Conservation (phyloP, 2,329 filamentous ascomycete species). For the Fusarium tricinctum region DNA sequence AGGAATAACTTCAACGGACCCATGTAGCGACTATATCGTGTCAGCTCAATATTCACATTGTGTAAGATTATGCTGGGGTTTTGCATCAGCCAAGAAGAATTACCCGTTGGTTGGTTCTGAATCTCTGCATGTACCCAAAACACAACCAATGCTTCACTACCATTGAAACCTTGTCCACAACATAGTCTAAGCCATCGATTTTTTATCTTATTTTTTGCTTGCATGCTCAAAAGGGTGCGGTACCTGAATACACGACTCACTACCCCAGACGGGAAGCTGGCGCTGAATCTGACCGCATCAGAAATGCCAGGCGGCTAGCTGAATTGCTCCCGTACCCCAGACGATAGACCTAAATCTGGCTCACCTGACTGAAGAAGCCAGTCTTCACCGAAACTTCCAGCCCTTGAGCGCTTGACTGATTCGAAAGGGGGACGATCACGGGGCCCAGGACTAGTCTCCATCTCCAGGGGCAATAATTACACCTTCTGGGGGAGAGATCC, state of each 20-base stretch:
- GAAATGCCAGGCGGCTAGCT: constrained; percentile 36
- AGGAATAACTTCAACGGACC: constrained; percentile 19
- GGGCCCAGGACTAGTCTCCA: constrained; percentile 37
- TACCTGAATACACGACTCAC: constrained; percentile 40
- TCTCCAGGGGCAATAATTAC: constrained; percentile 31
- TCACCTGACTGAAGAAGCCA: constrained; percentile 44
- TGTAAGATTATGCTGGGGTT: constrained; percentile 45
- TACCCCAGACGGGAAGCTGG: constrained; percentile 45
- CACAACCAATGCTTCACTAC: constrained; percentile 22
- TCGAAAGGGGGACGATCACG: constrained; percentile 44
- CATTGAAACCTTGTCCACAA: constrained; percentile 21
- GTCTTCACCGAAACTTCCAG: constrained; percentile 48
- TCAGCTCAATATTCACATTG: constrained; percentile 43
- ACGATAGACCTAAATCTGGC: constrained; percentile 26
- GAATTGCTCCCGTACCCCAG: constrained; percentile 30
- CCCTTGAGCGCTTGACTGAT: constrained; percentile 38
- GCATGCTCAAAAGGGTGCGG: constrained; percentile 14
- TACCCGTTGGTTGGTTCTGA: constrained; percentile 32
- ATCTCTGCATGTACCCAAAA: constrained; percentile 14
- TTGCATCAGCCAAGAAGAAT: constrained; percentile 41
- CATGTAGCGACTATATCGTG: constrained; percentile 36
- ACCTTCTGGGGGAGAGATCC: constrained; percentile 16
- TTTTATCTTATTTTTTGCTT: constrained; percentile 23
- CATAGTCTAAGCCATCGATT: constrained; percentile 18
- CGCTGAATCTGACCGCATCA: constrained; percentile 25